Base-by-base conservation (phyloP, 805 yeast genomes). In the Pichia deserticola region DNA sequence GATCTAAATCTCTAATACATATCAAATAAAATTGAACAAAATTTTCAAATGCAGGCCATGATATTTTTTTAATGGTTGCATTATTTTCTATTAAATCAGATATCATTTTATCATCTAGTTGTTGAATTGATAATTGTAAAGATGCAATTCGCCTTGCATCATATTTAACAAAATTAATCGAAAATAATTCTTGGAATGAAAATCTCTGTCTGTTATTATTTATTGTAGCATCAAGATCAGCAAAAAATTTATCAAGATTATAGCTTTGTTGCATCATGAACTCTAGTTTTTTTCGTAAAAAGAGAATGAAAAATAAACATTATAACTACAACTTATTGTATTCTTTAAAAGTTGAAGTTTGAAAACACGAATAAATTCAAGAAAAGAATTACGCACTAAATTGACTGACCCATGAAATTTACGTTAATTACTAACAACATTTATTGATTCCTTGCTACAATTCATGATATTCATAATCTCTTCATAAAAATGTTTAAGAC, bases 1-100 rank as follows among this genome's bases (percentile, higher is more conserved):
- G 82, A 54, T 81, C 75, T 43, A 81, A 54, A 56, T 78, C 79
- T 48, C 77, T 66, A 29, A 75, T 64, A 34, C 74, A 66, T 34
- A 62, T 57, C 11, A 81, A 57, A 55, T 76, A 81, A 20, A 72
- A 65, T 0, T 61, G 57, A 0, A 78, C 60, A 10, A 76, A 57
- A 9, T 65, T 66, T 44, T 73, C 76, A 55, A 81, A 77, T 0
- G 79, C 73, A 1, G 65, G 56, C 66, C 72, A 71, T 29, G 51
- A 43, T 69, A 63, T 25, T 66, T 72, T 15, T 63, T 62, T 36
- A 60, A 70, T 10, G 57, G 54, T 42, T 49, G 42, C 47, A 4
- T 41, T 38, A 0, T 39, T 44, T 54, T 76, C 67, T 45, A 65
- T 58, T 51, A 60, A 47, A 40, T 58, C 42, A 41, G 63, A 50